These are phyloP conservation scores for Neofusicoccum sp. DNA, from an alignment of 2,329 filamentous ascomycete genomes.

Conservation along the genomic window DNA sequence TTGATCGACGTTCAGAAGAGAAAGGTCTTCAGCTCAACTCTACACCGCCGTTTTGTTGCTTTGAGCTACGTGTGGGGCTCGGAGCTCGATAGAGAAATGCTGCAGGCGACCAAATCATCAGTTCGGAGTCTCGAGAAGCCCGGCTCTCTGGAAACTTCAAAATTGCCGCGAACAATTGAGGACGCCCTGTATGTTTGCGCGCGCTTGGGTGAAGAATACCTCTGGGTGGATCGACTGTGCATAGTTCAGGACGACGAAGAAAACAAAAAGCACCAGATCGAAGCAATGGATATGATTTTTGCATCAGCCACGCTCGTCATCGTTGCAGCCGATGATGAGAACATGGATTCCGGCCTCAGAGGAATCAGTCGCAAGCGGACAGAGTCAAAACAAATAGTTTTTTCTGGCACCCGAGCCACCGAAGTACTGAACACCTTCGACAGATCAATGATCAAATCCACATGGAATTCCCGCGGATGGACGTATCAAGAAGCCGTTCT, in stretches of 20 bases:
- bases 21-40: no score
- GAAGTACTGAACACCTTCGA: background rate
- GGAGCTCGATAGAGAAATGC: background rate
- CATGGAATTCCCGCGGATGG: constrained; percentile 10
- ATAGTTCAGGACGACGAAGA: constrained; percentile 2
- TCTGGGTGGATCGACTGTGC: constrained; percentile 12
- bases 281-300: background rate
- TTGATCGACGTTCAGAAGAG: no score
- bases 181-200: background rate
- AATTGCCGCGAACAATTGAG: background rate
- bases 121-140: background rate
- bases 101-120: background rate
- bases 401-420: no score
- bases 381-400: no score
- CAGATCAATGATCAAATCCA: background rate
- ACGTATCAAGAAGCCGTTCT: constrained; percentile 15
- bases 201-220: background rate
- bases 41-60: background rate
- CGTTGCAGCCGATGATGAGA: background rate
- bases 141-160: background rate
- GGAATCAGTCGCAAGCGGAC: background rate
- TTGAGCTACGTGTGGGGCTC: constrained; percentile 11
- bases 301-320: background rate
- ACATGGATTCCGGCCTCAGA: background rate
- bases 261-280: background rate